Percentiles rank a stretch among this genome's conserved stretches.
These are phyloP conservation scores for Pistacia integerrima DNA, from an alignment of 345 rosid species.

Conservation along the genomic window DNA sequence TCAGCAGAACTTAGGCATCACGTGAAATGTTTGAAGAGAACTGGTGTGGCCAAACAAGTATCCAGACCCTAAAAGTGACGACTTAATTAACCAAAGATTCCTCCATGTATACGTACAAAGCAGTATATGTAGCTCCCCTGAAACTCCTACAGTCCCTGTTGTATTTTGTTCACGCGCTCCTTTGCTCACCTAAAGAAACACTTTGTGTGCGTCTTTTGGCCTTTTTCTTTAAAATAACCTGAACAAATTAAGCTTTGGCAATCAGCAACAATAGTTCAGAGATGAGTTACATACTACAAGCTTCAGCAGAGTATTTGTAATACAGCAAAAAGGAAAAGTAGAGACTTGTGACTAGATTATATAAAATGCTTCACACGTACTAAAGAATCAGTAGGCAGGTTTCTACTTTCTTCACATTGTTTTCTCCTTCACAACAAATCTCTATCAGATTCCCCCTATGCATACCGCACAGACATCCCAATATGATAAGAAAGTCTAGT, in stretches of 20 bases:
- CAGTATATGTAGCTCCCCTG: slow-evolving; percentile 8
- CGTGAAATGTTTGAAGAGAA: not conserved
- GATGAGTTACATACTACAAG: not conserved
- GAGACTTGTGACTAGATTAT: not conserved
- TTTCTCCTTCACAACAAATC: not conserved
- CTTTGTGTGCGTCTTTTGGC: slow-evolving; percentile 36
- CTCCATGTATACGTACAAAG: not conserved
- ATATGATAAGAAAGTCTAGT: no score
- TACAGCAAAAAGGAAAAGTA: not conserved
- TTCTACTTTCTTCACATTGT: not conserved
- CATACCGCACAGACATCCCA: not conserved
- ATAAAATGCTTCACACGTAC: not conserved
- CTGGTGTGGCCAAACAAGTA: not conserved
- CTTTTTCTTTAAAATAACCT: slow-evolving; percentile 46
- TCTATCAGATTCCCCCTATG: not conserved
- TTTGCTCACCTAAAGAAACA: slow-evolving; percentile 42
- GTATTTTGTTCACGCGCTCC: slow-evolving; percentile 22
- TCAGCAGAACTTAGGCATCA: not conserved
- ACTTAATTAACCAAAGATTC: slow-evolving; percentile 9
- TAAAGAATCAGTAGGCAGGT: not conserved
- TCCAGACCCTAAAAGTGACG: not conserved
- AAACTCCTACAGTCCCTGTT: not conserved
- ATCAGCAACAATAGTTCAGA: slow-evolving; percentile 15
- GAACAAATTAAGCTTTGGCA: slow-evolving; percentile 21
- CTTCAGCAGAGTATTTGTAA: not conserved